Evolutionary conservation across 2,329 filamentous ascomycete genomes (phyloP).

Genomic region (Ophiostoma ips): DNA sequence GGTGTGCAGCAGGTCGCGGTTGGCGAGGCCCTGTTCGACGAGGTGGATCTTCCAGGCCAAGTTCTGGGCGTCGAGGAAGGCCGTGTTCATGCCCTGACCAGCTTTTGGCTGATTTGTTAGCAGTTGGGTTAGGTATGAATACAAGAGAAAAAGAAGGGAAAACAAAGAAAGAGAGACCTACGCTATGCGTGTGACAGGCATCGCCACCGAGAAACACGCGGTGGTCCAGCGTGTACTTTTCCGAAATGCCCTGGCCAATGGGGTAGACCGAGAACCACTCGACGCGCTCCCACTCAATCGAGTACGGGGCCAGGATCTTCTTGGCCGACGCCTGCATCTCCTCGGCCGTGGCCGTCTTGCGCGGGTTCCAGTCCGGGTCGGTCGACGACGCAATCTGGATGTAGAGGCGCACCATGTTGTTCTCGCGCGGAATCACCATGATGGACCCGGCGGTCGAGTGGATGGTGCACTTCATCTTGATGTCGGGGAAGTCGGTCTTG

Average conservation of each 20-base stretch:
- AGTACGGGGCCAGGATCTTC: conserved; percentile 51
- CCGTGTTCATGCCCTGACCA: conserved; percentile 69
- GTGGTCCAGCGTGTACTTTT: conserved; percentile 51
- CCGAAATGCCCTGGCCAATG: conserved; percentile 60
- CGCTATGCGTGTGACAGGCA: conserved; percentile 66
- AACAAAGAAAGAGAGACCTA: conserved; percentile 24
- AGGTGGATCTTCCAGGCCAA: conserved; percentile 93
- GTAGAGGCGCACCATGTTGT: conserved; percentile 54
- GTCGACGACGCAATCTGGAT: conserved; percentile 49
- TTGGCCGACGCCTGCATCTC: conserved; percentile 53
- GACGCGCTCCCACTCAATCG: conserved; percentile 50
- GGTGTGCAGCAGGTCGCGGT: conserved; percentile 60
- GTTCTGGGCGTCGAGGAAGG: conserved; percentile 71
- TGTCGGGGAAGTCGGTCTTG: conserved; percentile 62
- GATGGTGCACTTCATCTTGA: conserved; percentile 67
- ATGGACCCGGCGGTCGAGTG: conserved; percentile 62
- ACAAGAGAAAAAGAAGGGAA: background rate
- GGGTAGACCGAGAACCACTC: conserved; percentile 69
- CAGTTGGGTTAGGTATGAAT: background rate
- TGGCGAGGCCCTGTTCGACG: conserved; percentile 70
- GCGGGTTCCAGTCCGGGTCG: conserved; percentile 42
- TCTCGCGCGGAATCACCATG: conserved; percentile 64
- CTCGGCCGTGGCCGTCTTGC: conserved; percentile 47
- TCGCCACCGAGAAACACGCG: conserved; percentile 64
- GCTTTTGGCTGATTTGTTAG: conserved; percentile 44